Percentiles rank a stretch among this genome's conserved stretches.
These are phyloP conservation scores for Nakazawaea wyomingensis DNA, from an alignment of 805 yeast genomes.

Conservation along the genomic window DNA sequence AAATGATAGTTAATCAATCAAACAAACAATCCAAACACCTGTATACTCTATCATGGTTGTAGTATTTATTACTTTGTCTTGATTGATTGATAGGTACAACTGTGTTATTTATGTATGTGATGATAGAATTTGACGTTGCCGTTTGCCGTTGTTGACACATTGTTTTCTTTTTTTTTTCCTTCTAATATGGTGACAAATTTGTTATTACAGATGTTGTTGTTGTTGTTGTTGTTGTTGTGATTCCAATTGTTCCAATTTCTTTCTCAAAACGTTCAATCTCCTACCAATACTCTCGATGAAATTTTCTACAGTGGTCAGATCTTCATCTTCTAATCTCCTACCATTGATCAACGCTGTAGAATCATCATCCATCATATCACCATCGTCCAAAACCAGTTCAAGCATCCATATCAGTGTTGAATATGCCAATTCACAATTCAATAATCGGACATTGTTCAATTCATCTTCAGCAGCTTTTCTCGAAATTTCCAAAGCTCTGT, in stretches of 20 bases:
- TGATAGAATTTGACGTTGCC: no score
- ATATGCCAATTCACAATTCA: slow-evolving; percentile 81
- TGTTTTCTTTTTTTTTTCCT: no score
- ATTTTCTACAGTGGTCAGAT: slow-evolving; percentile 67
- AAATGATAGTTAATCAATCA: no score
- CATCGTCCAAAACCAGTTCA: slow-evolving; percentile 68
- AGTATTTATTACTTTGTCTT: no score
- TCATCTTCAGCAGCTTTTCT: slow-evolving; percentile 89
- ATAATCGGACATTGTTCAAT: slow-evolving; percentile 63
- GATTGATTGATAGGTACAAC: no score
- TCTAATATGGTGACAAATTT: no score
- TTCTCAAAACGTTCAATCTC: slow-evolving; percentile 65
- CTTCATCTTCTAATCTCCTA: slow-evolving; percentile 62
- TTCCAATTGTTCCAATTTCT: slow-evolving; percentile 38
- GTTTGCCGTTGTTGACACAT: no score
- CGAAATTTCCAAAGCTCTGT: slow-evolving; percentile 90
- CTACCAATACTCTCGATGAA: slow-evolving; percentile 80
- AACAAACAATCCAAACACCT: no score
- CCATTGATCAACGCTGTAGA: slow-evolving; percentile 11
- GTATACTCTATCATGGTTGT: no score
- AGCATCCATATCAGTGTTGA: slow-evolving; percentile 95
- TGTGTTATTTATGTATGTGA: no score
- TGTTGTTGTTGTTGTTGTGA: not conserved
- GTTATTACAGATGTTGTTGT: no score
- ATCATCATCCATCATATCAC: slow-evolving; percentile 28